Percentiles rank a stretch among this genome's conserved stretches.
These are phyloP conservation scores for Penicillium antarcticum DNA, from an alignment of 495 filamentous ascomycete genomes.

Conservation along the genomic window DNA sequence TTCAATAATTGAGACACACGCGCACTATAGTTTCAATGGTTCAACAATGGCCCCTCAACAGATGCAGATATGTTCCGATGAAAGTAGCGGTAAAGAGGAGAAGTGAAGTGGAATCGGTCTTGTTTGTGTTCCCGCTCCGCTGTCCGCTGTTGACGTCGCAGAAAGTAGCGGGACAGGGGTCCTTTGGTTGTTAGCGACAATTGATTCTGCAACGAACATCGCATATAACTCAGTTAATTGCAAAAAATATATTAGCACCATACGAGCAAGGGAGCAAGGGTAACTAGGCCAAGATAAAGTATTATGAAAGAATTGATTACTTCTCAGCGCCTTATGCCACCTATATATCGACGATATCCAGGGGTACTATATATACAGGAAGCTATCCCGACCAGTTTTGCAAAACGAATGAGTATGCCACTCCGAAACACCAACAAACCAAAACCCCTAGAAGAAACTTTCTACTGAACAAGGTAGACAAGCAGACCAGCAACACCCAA, in stretches of 20 bases:
- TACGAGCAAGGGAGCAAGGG: too few relatives aligned
- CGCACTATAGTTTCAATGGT: neutral
- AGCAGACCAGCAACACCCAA: conserved; percentile 13
- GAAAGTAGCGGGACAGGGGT: neutral
- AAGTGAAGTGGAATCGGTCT: neutral
- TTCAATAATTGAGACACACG: neutral
- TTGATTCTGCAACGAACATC: too few relatives aligned
- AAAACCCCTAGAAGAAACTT: neutral
- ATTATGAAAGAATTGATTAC: neutral
- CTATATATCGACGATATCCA: conserved; percentile 4
- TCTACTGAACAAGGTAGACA: conserved; percentile 15
- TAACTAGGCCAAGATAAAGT: too few relatives aligned
- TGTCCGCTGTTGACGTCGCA: neutral
- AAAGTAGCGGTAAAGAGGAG: neutral
- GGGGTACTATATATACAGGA: conserved; percentile 9
- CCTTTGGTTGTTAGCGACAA: neutral
- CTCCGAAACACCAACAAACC: neutral
- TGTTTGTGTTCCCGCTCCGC: conserved; percentile 2
- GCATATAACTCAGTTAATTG: too few relatives aligned
- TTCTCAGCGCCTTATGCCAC: neutral
- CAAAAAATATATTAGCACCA: too few relatives aligned
- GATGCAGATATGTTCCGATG: neutral
- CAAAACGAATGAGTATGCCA: neutral
- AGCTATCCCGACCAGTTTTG: neutral
- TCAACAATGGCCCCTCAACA: neutral